These are phyloP conservation scores for Ceratocystis alfenasii DNA, from an alignment of 2,329 filamentous ascomycete species.

Conservation along the genomic window DNA sequence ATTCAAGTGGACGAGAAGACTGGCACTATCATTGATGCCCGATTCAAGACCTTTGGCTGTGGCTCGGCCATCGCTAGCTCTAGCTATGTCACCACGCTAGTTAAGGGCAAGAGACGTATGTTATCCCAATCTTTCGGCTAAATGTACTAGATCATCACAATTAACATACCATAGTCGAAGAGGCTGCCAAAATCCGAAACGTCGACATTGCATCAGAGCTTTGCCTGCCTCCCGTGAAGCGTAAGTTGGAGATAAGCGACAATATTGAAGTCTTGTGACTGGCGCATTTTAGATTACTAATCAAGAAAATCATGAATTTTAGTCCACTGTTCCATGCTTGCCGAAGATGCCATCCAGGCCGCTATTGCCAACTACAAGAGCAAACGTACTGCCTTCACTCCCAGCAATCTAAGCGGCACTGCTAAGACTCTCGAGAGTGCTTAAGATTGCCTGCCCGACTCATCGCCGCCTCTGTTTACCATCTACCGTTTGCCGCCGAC, in stretches of 20 bases:
- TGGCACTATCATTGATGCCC: conserved; percentile 84
- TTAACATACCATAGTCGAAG: conserved; percentile 48
- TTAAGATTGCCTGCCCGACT: background rate
- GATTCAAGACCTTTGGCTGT: conserved; percentile 97
- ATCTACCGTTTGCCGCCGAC: background rate
- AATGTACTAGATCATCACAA: background rate
- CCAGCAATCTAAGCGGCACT: conserved; percentile 67
- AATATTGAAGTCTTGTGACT: background rate
- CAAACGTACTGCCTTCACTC: conserved; percentile 47
- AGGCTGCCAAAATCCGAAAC: conserved; percentile 86
- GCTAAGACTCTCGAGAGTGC: conserved; percentile 30
- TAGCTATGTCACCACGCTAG: conserved; percentile 90
- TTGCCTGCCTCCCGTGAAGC: conserved; percentile 75
- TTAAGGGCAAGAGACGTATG: conserved; percentile 67
- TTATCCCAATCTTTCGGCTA: background rate
- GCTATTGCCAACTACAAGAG: conserved; percentile 83
- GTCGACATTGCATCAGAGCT: conserved; percentile 97
- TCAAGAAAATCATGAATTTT: conserved; percentile 10
- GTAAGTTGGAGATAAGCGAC: conserved; percentile 39
- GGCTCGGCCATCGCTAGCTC: conserved; percentile 89
- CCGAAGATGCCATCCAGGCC: conserved; percentile 83
- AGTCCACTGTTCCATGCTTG: conserved; percentile 89
- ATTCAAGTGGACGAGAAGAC: conserved; percentile 81
- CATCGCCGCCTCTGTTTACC: background rate
- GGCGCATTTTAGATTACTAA: background rate